Evolutionary conservation across 1,284 basidiomycete genomes (phyloP), one percentile per base, ranked within the genome.

Genomic region (Austroboletus rostrupii): DNA sequence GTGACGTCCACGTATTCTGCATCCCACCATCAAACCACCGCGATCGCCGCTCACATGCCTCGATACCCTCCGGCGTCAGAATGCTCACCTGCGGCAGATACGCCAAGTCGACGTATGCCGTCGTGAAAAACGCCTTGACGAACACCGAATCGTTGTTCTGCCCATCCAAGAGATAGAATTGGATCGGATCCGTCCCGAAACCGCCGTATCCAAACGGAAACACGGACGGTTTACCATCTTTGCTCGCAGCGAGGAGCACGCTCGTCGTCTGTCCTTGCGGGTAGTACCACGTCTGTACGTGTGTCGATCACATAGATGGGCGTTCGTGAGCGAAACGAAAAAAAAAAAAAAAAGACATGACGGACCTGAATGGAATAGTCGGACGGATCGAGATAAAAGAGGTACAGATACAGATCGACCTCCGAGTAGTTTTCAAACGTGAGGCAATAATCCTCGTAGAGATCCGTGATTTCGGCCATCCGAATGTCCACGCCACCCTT

Each of bases 301-400:
- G 13, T 36, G 19, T 48, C 8, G 40, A 37, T 48, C n/a, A 28
- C 5, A 35, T 9, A n/a, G 6, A 5, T 1, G 3, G 35, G 35
- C 16, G 3, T 37, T 10, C n/a, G 16, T 37, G 10, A 17, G n/a
- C 13, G 32, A n/a, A n/a, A n/a, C n/a, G n/a, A n/a, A n/a, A n/a
- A n/a, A n/a, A n/a, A n/a, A n/a, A n/a, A 37, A 17, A 8, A 19
- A 37, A 37, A 3, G 35, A 19, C 3, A 5, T 2, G 7, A 59
- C 51, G 20, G 3, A 63, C 59, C 13, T 53, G 42, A 23, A 63
- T 14, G 32, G 49, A 43, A 5, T 63, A 61, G 37, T 63, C 59
- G 5, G 51, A 61, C 6, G 61, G 61, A 10, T 60, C 61, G 17
- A 60, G 57, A 39, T 63, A 60, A 48, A 63, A 60, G 19, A 60